A percentile compares a stretch with the other conserved stretches of the same genome.
Evolutionary conservation across 495 filamentous ascomycete genomes (phyloP).

Genomic region (Penicillium nucicola): DNA sequence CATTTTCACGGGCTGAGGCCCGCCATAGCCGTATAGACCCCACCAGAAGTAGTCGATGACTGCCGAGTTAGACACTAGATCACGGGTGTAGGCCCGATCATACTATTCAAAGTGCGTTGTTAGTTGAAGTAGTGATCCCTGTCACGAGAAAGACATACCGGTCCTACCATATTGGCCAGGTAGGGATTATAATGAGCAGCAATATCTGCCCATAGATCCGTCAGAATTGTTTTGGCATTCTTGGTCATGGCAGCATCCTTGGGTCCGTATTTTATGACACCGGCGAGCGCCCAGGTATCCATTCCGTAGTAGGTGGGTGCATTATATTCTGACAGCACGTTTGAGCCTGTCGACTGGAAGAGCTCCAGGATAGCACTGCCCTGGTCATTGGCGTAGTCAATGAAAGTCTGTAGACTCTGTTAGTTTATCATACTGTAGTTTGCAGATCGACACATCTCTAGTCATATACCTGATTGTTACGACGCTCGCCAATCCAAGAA

Average conservation of each 20-base stretch:
- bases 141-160: conserved; percentile 4
- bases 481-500: conserved; percentile 23
- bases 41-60: conserved; percentile 27
- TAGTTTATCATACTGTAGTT: too few species aligned
- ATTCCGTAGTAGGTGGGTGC: conserved; percentile 27
- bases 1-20: conserved; percentile 22
- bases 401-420: conserved; percentile 14
- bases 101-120: conserved; percentile 14
- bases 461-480: conserved; percentile 14
- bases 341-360: conserved; percentile 21
- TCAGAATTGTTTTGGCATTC: conserved; percentile 17
- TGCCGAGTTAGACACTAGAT: conserved; percentile 24
- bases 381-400: conserved; percentile 26
- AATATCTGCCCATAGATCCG: conserved; percentile 23
- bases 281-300: conserved; percentile 26
- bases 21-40: conserved; percentile 25
- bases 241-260: conserved; percentile 14
- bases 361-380: conserved; percentile 16
- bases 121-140: background rate
- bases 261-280: conserved; percentile 25
- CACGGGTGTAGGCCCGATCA: conserved; percentile 26
- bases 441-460: too few species aligned
- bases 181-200: conserved; percentile 27
- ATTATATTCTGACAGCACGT: conserved; percentile 26
- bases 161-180: conserved; percentile 14